Evolutionary conservation across 202 grass and related monocot species (phyloP).

Genomic region (Panicum hallii): DNA sequence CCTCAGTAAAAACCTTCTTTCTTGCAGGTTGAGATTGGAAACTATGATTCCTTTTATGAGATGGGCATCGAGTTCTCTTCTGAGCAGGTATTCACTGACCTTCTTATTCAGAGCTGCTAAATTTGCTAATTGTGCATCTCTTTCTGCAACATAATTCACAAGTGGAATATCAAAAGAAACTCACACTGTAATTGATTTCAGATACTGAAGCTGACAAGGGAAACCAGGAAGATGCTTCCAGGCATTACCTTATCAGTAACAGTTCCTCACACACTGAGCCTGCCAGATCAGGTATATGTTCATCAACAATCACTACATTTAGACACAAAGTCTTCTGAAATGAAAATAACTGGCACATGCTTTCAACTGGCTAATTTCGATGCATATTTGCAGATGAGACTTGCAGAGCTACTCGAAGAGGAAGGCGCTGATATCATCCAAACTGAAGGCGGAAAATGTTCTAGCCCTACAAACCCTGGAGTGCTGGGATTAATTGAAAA

Average conservation of each 20-base stretch:
- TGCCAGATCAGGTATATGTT: conserved; percentile 82
- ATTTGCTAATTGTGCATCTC: conserved; percentile 13
- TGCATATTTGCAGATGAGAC: conserved; percentile 60
- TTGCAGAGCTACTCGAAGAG: conserved; percentile 87
- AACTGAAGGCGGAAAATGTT: conserved; percentile 92
- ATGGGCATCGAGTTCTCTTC: conserved; percentile 75
- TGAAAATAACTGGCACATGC: not conserved
- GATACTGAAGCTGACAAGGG: conserved; percentile 86
- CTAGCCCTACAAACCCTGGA: conserved; percentile 77
- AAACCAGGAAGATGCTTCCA: conserved; percentile 83
- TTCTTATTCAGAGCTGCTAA: not conserved
- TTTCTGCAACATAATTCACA: not conserved
- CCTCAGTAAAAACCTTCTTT: conserved; percentile 2
- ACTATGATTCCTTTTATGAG: conserved; percentile 95
- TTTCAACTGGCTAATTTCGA: not conserved
- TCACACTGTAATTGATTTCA: conserved; percentile 42
- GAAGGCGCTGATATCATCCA: conserved; percentile 94
- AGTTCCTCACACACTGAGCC: conserved; percentile 85
- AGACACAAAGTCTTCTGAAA: not conserved
- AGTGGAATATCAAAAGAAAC: not conserved
- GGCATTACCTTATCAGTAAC: conserved; percentile 84
- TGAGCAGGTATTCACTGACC: conserved; percentile 55
- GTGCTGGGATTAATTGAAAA: conserved; percentile 96
- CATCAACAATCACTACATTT: not conserved
- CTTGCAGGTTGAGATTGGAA: conserved; percentile 90